phyloP scores from a whole-genome alignment of 768 basidiomycete species.

The Ephemerocybe angulata region DNA sequence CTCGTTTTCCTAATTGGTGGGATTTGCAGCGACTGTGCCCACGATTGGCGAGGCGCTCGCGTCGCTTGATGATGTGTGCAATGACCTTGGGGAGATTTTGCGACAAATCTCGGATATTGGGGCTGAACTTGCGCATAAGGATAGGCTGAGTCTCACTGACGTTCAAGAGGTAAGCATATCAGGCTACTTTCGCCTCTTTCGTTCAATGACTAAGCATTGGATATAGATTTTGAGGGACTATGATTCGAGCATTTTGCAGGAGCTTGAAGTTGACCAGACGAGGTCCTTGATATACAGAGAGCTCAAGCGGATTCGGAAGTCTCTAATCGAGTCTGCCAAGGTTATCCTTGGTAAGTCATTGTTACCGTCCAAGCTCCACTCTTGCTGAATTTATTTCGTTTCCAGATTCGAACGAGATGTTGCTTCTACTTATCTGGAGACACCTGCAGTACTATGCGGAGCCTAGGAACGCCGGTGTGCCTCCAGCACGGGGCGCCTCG shows the following conservation, averaged over 20 bases:
- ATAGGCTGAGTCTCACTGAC: constrained; percentile 68
- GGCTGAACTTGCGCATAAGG: constrained; percentile 66
- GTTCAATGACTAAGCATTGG: neutral
- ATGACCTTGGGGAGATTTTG: constrained; percentile 56
- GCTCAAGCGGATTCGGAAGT: constrained; percentile 44
- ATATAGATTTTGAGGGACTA: constrained; percentile 49
- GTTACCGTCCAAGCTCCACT: neutral
- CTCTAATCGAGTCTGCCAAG: constrained; percentile 44
- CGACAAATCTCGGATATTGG: constrained; percentile 66
- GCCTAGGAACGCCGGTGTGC: constrained; percentile 26
- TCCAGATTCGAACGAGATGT: constrained; percentile 70
- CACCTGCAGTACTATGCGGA: constrained; percentile 68
- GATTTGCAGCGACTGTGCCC: constrained; percentile 60
- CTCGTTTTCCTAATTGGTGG: neutral
- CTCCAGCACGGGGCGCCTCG: constrained; percentile 33
- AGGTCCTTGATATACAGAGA: constrained; percentile 61
- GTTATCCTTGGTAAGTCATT: constrained; percentile 50
- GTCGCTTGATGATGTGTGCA: constrained; percentile 58
- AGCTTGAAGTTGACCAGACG: constrained; percentile 67
- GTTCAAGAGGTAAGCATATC: constrained; percentile 57
- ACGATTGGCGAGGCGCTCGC: constrained; percentile 72
- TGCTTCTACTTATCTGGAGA: constrained; percentile 76
- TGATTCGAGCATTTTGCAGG: constrained; percentile 55
- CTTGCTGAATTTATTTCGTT: neutral
- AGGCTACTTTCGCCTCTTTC: neutral